phyloP scores from a whole-genome alignment of 306 rosid species.

The Begonia masoniana region DNA sequence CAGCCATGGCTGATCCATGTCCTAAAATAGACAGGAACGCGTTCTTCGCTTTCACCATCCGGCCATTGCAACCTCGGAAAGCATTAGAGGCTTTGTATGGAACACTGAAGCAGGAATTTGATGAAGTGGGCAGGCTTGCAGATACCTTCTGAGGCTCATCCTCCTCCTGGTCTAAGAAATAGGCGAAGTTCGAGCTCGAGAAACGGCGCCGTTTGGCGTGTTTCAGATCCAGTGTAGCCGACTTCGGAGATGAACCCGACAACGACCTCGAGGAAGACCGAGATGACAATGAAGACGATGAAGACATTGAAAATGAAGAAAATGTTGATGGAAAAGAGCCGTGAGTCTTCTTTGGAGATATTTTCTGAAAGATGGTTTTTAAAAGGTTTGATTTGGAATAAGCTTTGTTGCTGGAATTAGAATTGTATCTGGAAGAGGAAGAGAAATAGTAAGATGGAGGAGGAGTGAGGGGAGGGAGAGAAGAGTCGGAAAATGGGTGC shows the following conservation, averaged over 20 bases:
- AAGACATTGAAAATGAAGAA: background rate
- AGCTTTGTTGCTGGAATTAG: background rate
- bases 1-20: slow-evolving; percentile 10
- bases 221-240: background rate
- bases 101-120: background rate
- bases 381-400: slow-evolving; percentile 12
- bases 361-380: slow-evolving; percentile 5
- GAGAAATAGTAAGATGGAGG: slow-evolving; percentile 58
- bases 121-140: background rate
- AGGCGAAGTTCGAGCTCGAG: background rate
- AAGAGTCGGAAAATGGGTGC: slow-evolving; percentile 23
- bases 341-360: slow-evolving; percentile 9
- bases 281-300: slow-evolving; percentile 8
- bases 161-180: background rate
- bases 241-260: slow-evolving; percentile 5
- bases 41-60: slow-evolving; percentile 11
- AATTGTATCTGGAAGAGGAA: background rate
- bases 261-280: slow-evolving; percentile 8
- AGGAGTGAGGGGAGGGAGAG: slow-evolving; percentile 81
- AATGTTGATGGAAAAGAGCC: slow-evolving; percentile 1
- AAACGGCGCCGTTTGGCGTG: slow-evolving; percentile 1
- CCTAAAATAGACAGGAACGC: slow-evolving; percentile 10
- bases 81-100: background rate
- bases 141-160: background rate
- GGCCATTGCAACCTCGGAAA: slow-evolving; percentile 5